These are phyloP conservation scores for Psilocybe cyanescens DNA, from an alignment of 768 basidiomycete genomes.

Conservation along the genomic window DNA sequence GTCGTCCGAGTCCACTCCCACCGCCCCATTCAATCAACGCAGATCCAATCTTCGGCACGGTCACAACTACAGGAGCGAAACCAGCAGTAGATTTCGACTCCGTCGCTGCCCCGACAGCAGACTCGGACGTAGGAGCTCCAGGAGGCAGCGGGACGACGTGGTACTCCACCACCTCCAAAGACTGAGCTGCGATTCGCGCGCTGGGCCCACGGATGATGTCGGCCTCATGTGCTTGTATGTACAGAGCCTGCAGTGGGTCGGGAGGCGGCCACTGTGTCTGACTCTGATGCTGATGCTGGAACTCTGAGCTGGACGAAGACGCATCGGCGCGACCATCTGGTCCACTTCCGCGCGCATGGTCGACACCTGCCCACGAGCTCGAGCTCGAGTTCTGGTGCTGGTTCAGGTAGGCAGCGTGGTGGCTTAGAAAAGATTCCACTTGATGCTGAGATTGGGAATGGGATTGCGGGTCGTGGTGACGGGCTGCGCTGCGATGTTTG, in stretches of 20 bases:
- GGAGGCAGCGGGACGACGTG: background rate
- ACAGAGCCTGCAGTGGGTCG: slow-evolving; percentile 33
- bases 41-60: slow-evolving; percentile 28
- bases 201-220: slow-evolving; percentile 62
- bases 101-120: background rate
- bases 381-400: background rate
- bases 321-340: background rate
- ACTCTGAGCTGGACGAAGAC: background rate
- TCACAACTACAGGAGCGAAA: background rate
- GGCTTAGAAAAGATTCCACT: slow-evolving; percentile 14
- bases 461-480: slow-evolving; percentile 4
- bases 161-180: slow-evolving; percentile 37
- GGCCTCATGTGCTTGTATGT: slow-evolving; percentile 78
- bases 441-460: background rate
- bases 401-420: slow-evolving; percentile 15
- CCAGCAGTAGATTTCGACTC: background rate
- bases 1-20: background rate
- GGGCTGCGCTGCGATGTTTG: slow-evolving; percentile 9
- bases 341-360: too few species aligned
- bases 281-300: background rate
- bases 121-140: background rate
- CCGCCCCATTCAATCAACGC: slow-evolving; percentile 38
- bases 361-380: background rate
- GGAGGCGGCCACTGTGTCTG: background rate
- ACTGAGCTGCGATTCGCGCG: slow-evolving; percentile 39